phyloP scores from a whole-genome alignment of 768 basidiomycete genomes.

The Agrocybe praecox region DNA sequence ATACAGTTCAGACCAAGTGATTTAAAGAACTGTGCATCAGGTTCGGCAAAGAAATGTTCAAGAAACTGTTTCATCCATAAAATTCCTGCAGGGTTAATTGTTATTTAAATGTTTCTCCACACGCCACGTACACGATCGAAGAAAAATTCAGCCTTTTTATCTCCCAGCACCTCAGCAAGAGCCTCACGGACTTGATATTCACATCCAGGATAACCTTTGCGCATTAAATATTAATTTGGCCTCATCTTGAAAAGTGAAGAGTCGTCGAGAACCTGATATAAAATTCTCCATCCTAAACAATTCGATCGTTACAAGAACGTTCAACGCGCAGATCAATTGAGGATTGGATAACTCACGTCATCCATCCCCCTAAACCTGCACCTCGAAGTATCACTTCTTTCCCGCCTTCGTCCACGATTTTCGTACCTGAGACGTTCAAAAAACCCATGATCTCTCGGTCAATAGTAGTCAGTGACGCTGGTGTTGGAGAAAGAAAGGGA shows the following conservation, averaged over 20 bases:
- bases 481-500: background rate
- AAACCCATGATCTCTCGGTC: conserved; percentile 41
- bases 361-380: conserved; percentile 81
- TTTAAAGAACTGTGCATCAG: conserved; percentile 75
- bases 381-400: conserved; percentile 65
- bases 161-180: conserved; percentile 63
- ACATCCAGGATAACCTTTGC: conserved; percentile 75
- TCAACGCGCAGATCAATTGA: background rate
- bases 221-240: conserved; percentile 1
- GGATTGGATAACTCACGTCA: conserved; percentile 53
- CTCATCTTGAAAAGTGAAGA: background rate
- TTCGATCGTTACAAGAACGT: background rate
- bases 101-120: no score
- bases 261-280: conserved; percentile 49
- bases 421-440: conserved; percentile 58
- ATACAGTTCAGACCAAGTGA: conserved; percentile 80
- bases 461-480: conserved; percentile 2
- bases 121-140: conserved; percentile 67
- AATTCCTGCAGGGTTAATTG: background rate
- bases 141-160: conserved; percentile 71
- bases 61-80: conserved; percentile 52
- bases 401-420: conserved; percentile 58
- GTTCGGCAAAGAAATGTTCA: conserved; percentile 79
- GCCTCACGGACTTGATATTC: conserved; percentile 77
- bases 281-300: conserved; percentile 72